Base-by-base conservation (phyloP, 1,284 basidiomycete genomes). In the Puccinia polysora region DNA sequence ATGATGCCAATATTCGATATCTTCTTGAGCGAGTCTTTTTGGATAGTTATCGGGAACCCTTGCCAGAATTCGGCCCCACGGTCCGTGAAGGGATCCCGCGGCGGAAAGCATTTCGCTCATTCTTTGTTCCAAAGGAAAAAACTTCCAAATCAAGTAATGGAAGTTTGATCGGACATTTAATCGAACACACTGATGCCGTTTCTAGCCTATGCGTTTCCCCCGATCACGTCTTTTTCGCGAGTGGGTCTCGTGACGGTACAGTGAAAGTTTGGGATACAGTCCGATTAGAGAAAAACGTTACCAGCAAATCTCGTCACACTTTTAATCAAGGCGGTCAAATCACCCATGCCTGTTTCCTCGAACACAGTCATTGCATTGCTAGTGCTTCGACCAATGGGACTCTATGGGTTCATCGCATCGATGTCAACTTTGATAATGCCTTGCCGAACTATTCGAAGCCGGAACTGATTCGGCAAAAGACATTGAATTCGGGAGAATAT, bases 211-310 rank as follows among this genome's bases (percentile, higher is more conserved):
- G 88, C 0, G 89, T 95, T 10, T 89, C 95, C 0, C 91, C 93
- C 0, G 96, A 98, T 78, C 91, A 96, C 75, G 82, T 88, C 75
- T 99, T 97, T 83, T 97, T 98, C 77, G 88, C 91, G 0, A 89
- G 93, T 0, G 85, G 87, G 0, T 94, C 91, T 0, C 87, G 89
- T 75, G 92, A 96, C 78, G 87, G 87, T 75, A 88, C 87, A 0
- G 85, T 94, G 74, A 89, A 90, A 78, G 83, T 91, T 5, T 91
- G 89, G 90, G 90, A 91, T 77, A 86, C 88, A 0, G 86, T 87
- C 5, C 83, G 88, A 8, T 80, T 91, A 43, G 90, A 91, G 77
- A 84, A 89, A 74, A 90, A 88, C 76, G 88, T 84, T 1, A 82
- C 84, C 5, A 80, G 80, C 50, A 78, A 77, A 40, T 81, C 81